Evolutionary conservation across 805 yeast genomes (phyloP).

Genomic region (Ogataea philodendri): DNA sequence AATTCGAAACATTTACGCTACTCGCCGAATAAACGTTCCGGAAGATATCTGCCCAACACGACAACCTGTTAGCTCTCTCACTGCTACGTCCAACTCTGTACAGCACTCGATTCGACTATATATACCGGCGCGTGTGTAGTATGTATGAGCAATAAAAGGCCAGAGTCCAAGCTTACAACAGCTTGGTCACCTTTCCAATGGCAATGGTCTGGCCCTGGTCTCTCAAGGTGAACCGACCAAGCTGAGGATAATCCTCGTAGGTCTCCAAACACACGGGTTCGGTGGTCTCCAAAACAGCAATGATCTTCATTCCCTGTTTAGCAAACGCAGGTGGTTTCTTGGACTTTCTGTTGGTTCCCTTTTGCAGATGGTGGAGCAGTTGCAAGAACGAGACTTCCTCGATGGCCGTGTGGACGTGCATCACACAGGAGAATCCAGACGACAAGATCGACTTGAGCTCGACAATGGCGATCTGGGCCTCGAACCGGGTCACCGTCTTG

Average conservation of each 20-base stretch:
- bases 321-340: constrained; percentile 98
- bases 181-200: constrained; percentile 93
- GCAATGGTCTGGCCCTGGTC: constrained; percentile 99
- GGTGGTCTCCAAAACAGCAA: constrained; percentile 82
- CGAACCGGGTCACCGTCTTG: constrained; percentile 84
- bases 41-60: too few relatives aligned
- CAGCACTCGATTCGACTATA: too few relatives aligned
- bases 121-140: too few relatives aligned
- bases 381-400: constrained; percentile 86
- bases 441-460: constrained; percentile 93
- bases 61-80: neutral
- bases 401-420: constrained; percentile 98
- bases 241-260: constrained; percentile 87
- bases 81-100: neutral
- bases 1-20: constrained; percentile 1
- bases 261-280: constrained; percentile 94
- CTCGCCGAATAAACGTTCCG: too few relatives aligned
- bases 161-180: constrained; percentile 56
- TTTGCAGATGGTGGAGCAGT: constrained; percentile 88
- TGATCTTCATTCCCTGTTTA: constrained; percentile 97
- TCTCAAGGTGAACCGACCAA: constrained; percentile 97
- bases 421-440: constrained; percentile 94
- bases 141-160: too few relatives aligned
- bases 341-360: constrained; percentile 94
- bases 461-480: constrained; percentile 95